Evolutionary conservation across 768 basidiomycete genomes (phyloP).

Genomic region (Kwoniella shandongensis): DNA sequence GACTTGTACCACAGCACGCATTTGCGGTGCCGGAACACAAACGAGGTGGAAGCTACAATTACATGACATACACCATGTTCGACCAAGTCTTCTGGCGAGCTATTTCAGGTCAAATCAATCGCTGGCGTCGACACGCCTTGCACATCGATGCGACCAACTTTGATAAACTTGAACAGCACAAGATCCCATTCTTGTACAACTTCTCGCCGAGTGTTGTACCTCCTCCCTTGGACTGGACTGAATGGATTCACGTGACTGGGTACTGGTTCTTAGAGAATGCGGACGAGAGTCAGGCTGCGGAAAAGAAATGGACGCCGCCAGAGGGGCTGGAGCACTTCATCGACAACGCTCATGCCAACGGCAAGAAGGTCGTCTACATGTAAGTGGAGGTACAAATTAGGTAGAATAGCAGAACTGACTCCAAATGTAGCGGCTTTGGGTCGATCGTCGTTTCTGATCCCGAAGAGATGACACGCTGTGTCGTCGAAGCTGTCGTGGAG

Average conservation of each 20-base stretch:
- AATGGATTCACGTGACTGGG: slow-evolving; percentile 83
- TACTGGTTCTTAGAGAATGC: slow-evolving; percentile 98
- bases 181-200: slow-evolving; percentile 96
- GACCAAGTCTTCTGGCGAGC: slow-evolving; percentile 82
- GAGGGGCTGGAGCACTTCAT: slow-evolving; percentile 78
- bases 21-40: slow-evolving; percentile 97
- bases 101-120: slow-evolving; percentile 88
- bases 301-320: slow-evolving; percentile 73
- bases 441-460: slow-evolving; percentile 97
- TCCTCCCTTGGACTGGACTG: slow-evolving; percentile 95
- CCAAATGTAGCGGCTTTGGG: slow-evolving; percentile 75
- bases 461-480: slow-evolving; percentile 82
- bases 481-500: slow-evolving; percentile 80
- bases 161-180: slow-evolving; percentile 96
- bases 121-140: slow-evolving; percentile 79
- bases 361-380: slow-evolving; percentile 93
- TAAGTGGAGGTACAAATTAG: slow-evolving; percentile 24
- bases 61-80: slow-evolving; percentile 98
- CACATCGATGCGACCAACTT: slow-evolving; percentile 76
- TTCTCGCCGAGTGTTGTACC: slow-evolving; percentile 89
- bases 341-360: slow-evolving; percentile 66
- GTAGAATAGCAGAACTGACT: too few species aligned
- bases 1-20: slow-evolving; percentile 62
- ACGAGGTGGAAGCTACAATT: slow-evolving; percentile 98
- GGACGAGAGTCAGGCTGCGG: slow-evolving; percentile 73